Percentiles rank a stretch among this genome's conserved stretches.
These are phyloP conservation scores for Salix arbutifolia DNA, from an alignment of 345 rosid genomes.

Conservation along the genomic window DNA sequence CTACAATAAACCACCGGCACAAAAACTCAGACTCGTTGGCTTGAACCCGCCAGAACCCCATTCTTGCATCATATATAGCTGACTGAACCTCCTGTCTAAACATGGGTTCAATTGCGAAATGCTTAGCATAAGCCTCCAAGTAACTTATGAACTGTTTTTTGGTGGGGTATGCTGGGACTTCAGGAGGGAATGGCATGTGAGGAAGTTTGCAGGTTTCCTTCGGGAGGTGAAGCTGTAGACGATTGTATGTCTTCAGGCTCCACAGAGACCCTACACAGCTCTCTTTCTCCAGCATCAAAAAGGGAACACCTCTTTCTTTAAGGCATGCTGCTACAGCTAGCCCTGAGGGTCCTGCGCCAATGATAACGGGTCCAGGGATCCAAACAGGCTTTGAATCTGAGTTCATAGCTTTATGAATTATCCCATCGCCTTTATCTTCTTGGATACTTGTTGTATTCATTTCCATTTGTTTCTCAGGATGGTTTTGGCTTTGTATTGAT, in stretches of 20 bases:
- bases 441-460: neutral
- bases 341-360: constrained; percentile 41
- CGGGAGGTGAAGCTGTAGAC: constrained; percentile 40
- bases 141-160: constrained; percentile 32
- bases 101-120: constrained; percentile 20
- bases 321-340: constrained; percentile 36
- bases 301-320: constrained; percentile 23
- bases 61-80: constrained; percentile 21
- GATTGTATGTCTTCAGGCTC: constrained; percentile 33
- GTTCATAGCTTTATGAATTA: neutral
- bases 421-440: neutral
- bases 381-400: neutral
- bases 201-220: constrained; percentile 36
- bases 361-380: constrained; percentile 30
- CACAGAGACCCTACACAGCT: constrained; percentile 34
- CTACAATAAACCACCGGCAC: constrained; percentile 70
- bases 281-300: constrained; percentile 28
- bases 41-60: constrained; percentile 30
- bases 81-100: constrained; percentile 20
- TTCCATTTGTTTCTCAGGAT: neutral
- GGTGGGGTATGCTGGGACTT: constrained; percentile 33
- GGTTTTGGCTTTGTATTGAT: too few species aligned
- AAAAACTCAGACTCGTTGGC: constrained; percentile 8
- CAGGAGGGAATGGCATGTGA: constrained; percentile 18
- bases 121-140: constrained; percentile 33